A percentile compares a stretch with the other conserved stretches of the same genome.
Evolutionary conservation across 495 filamentous ascomycete species (phyloP).

Genomic region (Xylaria acuta): DNA sequence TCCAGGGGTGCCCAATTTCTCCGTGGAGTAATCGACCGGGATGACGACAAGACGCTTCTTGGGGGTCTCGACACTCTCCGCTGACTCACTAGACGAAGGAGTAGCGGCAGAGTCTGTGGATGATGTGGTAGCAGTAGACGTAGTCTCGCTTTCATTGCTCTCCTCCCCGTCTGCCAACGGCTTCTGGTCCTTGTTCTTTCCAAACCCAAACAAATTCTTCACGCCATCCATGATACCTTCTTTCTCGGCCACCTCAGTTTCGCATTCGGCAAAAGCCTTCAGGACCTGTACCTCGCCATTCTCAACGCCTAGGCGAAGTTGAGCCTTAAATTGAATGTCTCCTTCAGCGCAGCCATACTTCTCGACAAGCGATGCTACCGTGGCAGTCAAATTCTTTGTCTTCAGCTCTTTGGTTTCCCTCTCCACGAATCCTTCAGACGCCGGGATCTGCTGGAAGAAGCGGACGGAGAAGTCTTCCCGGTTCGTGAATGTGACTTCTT

Average conservation of each 20-base stretch:
- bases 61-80: slow-evolving; percentile 47
- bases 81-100: slow-evolving; percentile 49
- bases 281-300: slow-evolving; percentile 85
- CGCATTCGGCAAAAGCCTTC: slow-evolving; percentile 81
- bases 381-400: slow-evolving; percentile 84
- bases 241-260: slow-evolving; percentile 71
- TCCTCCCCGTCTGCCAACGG: slow-evolving; percentile 69
- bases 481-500: slow-evolving; percentile 88
- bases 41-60: slow-evolving; percentile 76
- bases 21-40: slow-evolving; percentile 66
- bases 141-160: slow-evolving; percentile 54
- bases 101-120: slow-evolving; percentile 46
- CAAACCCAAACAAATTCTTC: slow-evolving; percentile 94
- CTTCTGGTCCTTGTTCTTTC: slow-evolving; percentile 82
- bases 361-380: slow-evolving; percentile 74
- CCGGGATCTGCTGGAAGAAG: slow-evolving; percentile 75
- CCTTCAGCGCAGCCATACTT: slow-evolving; percentile 75
- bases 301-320: slow-evolving; percentile 70
- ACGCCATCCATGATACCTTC: slow-evolving; percentile 87
- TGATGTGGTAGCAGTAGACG: slow-evolving; percentile 41
- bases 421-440: slow-evolving; percentile 42
- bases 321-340: slow-evolving; percentile 81
- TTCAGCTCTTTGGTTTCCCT: slow-evolving; percentile 60
- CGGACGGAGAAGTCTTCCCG: slow-evolving; percentile 81
- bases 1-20: slow-evolving; percentile 65